Evolutionary conservation across 768 basidiomycete species (phyloP), one percentile per base, ranked within the genome.

Genomic region (Tulasnella sp.): DNA sequence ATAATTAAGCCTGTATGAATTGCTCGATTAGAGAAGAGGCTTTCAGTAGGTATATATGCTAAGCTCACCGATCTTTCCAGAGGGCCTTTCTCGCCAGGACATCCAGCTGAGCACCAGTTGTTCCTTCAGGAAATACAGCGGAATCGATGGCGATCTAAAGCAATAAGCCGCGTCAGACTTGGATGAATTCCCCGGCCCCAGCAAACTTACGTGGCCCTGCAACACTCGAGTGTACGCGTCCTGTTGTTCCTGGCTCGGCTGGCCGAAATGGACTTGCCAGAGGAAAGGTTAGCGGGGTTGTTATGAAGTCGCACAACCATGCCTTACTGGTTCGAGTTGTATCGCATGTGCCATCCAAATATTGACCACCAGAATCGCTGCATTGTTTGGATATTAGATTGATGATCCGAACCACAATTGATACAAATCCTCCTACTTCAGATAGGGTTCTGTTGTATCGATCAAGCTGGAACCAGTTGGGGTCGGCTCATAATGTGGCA

Each of bases 161-260:
- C 31, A 14, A 76, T 84, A 82, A n/a, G n/a, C 73, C 81, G 62
- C 21, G 79, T 78, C 77, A 83, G 81, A 72, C 56, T 56, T 19
- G 71, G 76, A 79, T 81, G 77, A 42, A 12, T 27, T 38, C 19
- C 12, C 31, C 42, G n/a, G n/a, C n/a, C 10, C 8, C 6, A 76
- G 24, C 82, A 80, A 79, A 89, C 94, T 83, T 87, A 95, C 94
- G 86, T 99, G 98, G 10, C 97, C 97, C 86, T 99, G 98, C 79
- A 99, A 85, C 62, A 99, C 98, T 71, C 96, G 89, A 40, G 98
- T 99, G 85, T 92, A 99, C 1, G 97, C 96, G 82, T 96, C 93
- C 84, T 91, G 92, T 84, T 95, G 92, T 81, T 95, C 93, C n/a
- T 88, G 80, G n/a, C 92, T 91, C 9, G 94, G 94, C n/a, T 91